Evolutionary conservation across 306 rosid genomes (phyloP).

Genomic region (Trifolium subterraneum): DNA sequence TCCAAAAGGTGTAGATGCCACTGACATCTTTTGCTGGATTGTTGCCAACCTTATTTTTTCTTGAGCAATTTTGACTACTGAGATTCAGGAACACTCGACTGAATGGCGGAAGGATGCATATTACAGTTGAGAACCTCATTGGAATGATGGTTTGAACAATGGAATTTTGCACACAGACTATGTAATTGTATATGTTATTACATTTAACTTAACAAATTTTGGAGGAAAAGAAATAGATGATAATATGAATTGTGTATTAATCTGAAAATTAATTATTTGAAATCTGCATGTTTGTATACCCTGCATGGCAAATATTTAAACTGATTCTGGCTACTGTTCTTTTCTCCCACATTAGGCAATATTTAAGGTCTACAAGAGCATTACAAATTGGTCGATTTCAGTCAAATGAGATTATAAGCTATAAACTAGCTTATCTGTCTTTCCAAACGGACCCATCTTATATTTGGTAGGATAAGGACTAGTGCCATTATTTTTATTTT

Average conservation of each 20-base stretch:
- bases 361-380: too few species aligned
- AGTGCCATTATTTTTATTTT: too few species aligned
- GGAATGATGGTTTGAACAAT: not conserved
- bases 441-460: too few species aligned
- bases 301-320: too few species aligned
- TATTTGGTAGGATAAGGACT: too few species aligned
- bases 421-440: too few species aligned
- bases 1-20: constrained; percentile 5
- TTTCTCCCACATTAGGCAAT: too few species aligned
- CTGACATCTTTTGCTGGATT: constrained; percentile 16
- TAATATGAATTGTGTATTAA: not conserved
- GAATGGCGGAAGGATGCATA: constrained; percentile 25
- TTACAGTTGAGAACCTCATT: constrained; percentile 23
- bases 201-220: not conserved
- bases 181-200: not conserved
- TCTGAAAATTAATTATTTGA: not conserved
- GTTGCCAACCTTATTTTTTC: not conserved
- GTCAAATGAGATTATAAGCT: too few species aligned
- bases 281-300: not conserved
- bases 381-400: too few species aligned
- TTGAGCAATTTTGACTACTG: constrained; percentile 3
- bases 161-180: not conserved
- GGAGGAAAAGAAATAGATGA: not conserved
- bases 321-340: too few species aligned
- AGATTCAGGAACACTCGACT: not conserved